phyloP scores from a whole-genome alignment of 257 asterid species.

The Salvia miltiorrhiza region DNA sequence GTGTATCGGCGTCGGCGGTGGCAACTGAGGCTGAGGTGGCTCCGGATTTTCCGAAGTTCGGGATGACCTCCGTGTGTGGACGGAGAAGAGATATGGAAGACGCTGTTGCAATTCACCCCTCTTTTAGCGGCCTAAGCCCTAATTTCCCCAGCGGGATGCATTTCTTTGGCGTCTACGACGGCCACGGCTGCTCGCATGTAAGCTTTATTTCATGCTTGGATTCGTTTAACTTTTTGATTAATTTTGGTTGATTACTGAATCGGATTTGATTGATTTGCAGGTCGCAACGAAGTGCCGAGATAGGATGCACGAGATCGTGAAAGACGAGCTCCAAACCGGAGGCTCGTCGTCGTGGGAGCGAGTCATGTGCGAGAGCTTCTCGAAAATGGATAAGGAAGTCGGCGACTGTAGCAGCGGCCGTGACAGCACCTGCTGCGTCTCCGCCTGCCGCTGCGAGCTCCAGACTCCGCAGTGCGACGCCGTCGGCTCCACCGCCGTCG shows the following conservation, averaged over 20 bases:
- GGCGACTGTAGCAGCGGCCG: conserved; percentile 36
- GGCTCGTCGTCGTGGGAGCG: conserved; percentile 55
- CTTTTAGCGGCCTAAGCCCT: conserved; percentile 21
- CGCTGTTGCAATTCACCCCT: conserved; percentile 64
- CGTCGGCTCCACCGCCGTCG: conserved; percentile 97
- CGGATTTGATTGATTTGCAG: conserved; percentile 32
- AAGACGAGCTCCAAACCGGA: conserved; percentile 40
- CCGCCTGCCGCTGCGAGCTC: conserved; percentile 81
- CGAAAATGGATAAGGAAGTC: conserved; percentile 75
- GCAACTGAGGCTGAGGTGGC: neutral
- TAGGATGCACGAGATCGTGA: conserved; percentile 89
- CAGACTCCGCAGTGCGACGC: conserved; percentile 92
- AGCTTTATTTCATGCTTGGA: neutral
- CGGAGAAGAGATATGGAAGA: conserved; percentile 95
- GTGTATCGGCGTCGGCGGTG: conserved; percentile 10
- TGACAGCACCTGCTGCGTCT: conserved; percentile 3
- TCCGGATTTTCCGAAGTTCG: conserved; percentile 48
- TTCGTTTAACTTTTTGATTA: neutral
- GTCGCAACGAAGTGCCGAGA: conserved; percentile 82
- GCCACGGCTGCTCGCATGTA: conserved; percentile 99
- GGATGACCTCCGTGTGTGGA: conserved; percentile 76
- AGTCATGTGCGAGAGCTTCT: conserved; percentile 53
- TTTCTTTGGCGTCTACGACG: conserved; percentile 87
- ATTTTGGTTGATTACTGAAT: neutral
- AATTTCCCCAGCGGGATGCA: conserved; percentile 33